Percentiles rank a stretch among this genome's conserved stretches.
These are phyloP conservation scores for Shiraia bambusicola DNA, from an alignment of 2,329 filamentous ascomycete genomes.

Conservation along the genomic window DNA sequence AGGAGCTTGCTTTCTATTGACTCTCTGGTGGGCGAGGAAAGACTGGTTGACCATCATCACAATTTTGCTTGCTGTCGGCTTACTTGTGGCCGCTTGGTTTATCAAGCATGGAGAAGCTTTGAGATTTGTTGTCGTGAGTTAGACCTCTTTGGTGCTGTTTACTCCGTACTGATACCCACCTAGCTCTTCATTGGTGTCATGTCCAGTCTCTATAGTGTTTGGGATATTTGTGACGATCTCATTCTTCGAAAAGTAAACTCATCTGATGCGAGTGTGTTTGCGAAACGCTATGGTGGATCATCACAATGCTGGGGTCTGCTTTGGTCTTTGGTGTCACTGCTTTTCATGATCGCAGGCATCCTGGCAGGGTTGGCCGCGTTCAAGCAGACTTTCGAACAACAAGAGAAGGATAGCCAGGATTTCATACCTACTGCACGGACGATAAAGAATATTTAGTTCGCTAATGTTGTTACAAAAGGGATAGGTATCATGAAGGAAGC, in stretches of 20 bases:
- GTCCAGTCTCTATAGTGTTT: conserved; percentile 77
- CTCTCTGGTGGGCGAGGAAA: conserved; percentile 76
- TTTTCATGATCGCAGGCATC: conserved; percentile 72
- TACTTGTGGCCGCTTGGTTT: conserved; percentile 77
- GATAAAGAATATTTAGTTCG: conserved; percentile 13
- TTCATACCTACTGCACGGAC: conserved; percentile 58
- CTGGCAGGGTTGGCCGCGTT: conserved; percentile 77
- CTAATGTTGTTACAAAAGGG: conserved; percentile 5
- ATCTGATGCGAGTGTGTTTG: conserved; percentile 78
- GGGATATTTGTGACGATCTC: conserved; percentile 83
- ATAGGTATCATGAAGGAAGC: too few relatives aligned
- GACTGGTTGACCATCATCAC: conserved; percentile 78
- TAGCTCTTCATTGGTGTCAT: conserved; percentile 79
- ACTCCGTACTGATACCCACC: background rate
- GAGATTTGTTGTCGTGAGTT: conserved; percentile 66
- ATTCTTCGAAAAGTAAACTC: conserved; percentile 79
- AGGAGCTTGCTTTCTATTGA: conserved; percentile 74
- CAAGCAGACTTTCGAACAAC: conserved; percentile 67
- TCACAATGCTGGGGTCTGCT: conserved; percentile 80
- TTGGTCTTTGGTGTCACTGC: conserved; percentile 71
- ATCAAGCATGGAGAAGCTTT: conserved; percentile 73
- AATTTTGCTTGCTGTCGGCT: conserved; percentile 66
- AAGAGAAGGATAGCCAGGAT: conserved; percentile 66
- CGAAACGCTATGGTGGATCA: conserved; percentile 74
- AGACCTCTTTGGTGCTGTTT: background rate